Percentiles rank a stretch among this genome's conserved stretches.
These are phyloP conservation scores for Danielozyma ontarioensis DNA, from an alignment of 805 yeast species.

Conservation along the genomic window DNA sequence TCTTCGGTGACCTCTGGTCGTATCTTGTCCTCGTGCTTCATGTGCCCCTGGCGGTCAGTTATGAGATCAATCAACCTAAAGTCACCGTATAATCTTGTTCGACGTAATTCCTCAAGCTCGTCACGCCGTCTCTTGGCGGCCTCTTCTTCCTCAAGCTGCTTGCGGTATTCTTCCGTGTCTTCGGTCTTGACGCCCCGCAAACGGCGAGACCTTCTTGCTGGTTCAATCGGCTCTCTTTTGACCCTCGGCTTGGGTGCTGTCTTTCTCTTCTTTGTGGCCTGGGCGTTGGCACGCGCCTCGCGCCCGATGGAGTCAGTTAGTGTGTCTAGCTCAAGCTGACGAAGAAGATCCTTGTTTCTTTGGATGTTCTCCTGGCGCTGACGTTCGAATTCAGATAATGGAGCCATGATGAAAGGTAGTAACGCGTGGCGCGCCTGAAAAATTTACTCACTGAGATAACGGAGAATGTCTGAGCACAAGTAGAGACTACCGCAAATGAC, in stretches of 20 bases:
- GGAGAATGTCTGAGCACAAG: conserved; percentile 36
- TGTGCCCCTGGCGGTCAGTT: conserved; percentile 31
- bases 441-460: no score
- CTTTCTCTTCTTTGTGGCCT: conserved; percentile 12
- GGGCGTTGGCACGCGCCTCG: conserved; percentile 28
- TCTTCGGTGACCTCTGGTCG: not conserved
- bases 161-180: conserved; percentile 37
- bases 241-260: conserved; percentile 11
- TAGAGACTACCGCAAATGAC: conserved; percentile 41
- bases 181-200: conserved; percentile 66
- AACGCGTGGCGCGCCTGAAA: not conserved
- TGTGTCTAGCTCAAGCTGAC: conserved; percentile 62
- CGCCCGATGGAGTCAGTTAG: conserved; percentile 48
- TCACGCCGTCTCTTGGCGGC: conserved; percentile 28
- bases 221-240: conserved; percentile 30
- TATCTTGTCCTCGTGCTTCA: conserved; percentile 26
- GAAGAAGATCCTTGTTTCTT: conserved; percentile 71
- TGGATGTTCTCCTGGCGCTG: conserved; percentile 75
- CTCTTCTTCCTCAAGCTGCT: conserved; percentile 30
- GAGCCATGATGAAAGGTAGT: conserved; percentile 5
- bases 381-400: conserved; percentile 60
- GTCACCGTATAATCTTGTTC: conserved; percentile 61
- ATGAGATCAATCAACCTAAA: conserved; percentile 57
- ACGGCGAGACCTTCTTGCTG: conserved; percentile 73
- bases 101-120: conserved; percentile 46